Base-by-base conservation (phyloP, 106 monocot genomes). In the Chionographis japonica region DNA sequence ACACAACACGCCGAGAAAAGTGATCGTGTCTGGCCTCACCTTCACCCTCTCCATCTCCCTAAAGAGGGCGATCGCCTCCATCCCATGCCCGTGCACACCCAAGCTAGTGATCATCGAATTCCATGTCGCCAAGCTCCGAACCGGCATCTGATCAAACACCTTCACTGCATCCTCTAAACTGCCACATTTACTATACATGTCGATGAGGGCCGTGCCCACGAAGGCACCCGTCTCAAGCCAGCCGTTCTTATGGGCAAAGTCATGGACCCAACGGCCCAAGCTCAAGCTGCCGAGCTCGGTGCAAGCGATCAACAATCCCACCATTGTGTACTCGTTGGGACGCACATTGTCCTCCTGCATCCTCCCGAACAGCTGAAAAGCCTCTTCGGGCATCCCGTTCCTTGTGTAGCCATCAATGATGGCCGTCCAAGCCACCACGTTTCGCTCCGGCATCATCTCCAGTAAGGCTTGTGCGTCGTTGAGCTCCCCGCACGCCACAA, bases 151-250 rank as follows among this genome's bases (percentile, higher is more conserved):
- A n/a, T 81, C 67, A 35, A 95, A 95, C 65, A 88, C 77, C 37
- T 8, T 38, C 37, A 66, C 9, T 0, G 90, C 91, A 37, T 85
- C 83, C 40, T 61, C 72, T 52, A 86, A 60, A 66, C 91, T 86
- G 8, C 91, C 94, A 50, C 85, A 80, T 40, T 88, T 88, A 58
- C 87, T 91, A 64, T 91, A 95, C 91, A 95, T 88, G 51, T 90
- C 83, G 13, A 95, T 65, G 12, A 95, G 70, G 8, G 91, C 88
- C 0, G 90, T 95, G 42, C 84, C 81, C 8, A 90, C 80, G 14
- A 72, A 79, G 13, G 72, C 70, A 3, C 55, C 63, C 18, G 8
- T 41, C 8, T 80, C 68, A 15, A 82, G 57, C 39, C 60, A 53
- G 1, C 70, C 68, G 17, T 77, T 70, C 71, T 63, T 68, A 13